Base-by-base conservation (phyloP, 2,329 filamentous ascomycete species). In the Cadophora malorum region DNA sequence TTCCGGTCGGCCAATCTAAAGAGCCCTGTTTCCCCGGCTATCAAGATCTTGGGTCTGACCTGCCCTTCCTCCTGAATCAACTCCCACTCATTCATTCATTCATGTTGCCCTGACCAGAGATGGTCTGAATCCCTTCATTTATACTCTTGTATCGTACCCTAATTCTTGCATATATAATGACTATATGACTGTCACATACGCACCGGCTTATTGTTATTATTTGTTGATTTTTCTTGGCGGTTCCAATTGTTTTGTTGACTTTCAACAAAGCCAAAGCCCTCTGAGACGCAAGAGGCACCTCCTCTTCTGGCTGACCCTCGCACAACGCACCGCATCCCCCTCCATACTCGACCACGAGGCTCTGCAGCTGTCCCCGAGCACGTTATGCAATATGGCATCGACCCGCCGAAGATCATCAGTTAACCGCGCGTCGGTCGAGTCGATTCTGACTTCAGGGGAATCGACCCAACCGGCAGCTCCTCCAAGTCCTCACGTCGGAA, bases 381-480 rank as follows among this genome's bases (percentile, higher is more conserved):
- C 69, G 69, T 71, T 71, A 75, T 74, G 75, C 73, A 69, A 66
- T 62, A 77, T 77, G 76, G 73, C 72, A 63, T 68, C 67, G 49
- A 71, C 72, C 63, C 72, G 69, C 45, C 70, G 74, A 69, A 67
- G 67, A 65, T 73, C 71, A 45, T 76, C 74, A 14, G 72, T 76
- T 66, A 74, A 76, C 67, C 72, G 65, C 28, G 72, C 68, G 55
- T 75, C 75, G 41, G 67, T 76, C 52, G 71, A 75, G 65, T 72
- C 74, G 16, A 76, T 80, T 74, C 77, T 68, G 72, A 74, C 66
- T 21, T 67, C 75, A 64, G 74, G 72, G 63, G 71, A 70, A 47
- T 45, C 68, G 25, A 63, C 28, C 31, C 71, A 73, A 68, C 67
- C 73, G 52, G 67, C 71, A 23, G 74, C 70, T 41, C 64, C 69